Base-by-base conservation (phyloP, 2,329 filamentous ascomycete species). In the Cladosporium sp. region DNA sequence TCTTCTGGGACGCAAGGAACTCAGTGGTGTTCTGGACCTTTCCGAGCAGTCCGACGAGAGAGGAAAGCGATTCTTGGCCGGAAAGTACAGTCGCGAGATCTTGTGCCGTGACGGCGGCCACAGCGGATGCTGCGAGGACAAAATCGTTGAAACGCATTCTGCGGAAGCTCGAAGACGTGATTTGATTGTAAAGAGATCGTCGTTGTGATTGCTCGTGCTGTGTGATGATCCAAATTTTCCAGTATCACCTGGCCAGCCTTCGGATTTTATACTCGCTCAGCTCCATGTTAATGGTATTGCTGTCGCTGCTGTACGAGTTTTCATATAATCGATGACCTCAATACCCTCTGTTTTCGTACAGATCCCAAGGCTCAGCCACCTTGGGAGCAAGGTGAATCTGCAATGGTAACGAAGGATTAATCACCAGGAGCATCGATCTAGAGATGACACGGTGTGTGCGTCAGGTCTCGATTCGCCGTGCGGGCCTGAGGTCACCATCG, bases 1-100 rank as follows among this genome's bases (percentile, higher is more conserved):
- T 81, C 15, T 63, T 61, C 9, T 75, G 69, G 20, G 62, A 63
- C 32, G 67, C 66, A 42, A 82, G 66, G 3, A 68, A 56, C 4
- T 65, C 28, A 15, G 75, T 55, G 12, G 79, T 61, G 3, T 64
- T 62, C n/a, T 74, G 70, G 42, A 70, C 66, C 17, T 65, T 58
- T 10, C 61, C 58, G 25, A 80, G 67, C 57, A 78, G 68, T 13
- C 60, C 62, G 47, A 66, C 62, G 19, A 74, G 62, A 36, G 65
- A 67, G 19, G 68, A 71, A 19, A 73, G 64, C 15, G 70, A 62
- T 7, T 63, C 53, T 57, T 72, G 67, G 32, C 66, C 68, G 3
- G 61, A 52, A 22, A 76, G 66, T 4, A 71, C 68, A 45, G 65
- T 60, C 35, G 56, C 67, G 25, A 74, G 61, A 36, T 56, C 53